Conservation (phyloP, 805 yeast genomes). For the Ogataea parapolymorpha region DNA sequence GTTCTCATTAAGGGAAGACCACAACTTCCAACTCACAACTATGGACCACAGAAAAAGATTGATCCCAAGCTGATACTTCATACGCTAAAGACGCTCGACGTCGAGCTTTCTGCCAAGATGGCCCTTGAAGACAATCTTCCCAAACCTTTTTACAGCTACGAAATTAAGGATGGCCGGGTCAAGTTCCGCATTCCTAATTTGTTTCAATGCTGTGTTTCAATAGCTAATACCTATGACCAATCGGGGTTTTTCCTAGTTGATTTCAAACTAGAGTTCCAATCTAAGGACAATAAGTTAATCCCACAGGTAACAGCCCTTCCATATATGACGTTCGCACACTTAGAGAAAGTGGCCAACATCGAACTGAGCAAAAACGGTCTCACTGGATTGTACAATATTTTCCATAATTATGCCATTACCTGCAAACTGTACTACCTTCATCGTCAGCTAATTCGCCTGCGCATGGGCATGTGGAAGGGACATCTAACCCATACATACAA, state of each 20-base stretch:
- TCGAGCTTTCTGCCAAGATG: constrained; percentile 68
- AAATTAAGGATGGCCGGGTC: constrained; percentile 73
- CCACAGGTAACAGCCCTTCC: constrained; percentile 31
- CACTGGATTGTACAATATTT: constrained; percentile 49
- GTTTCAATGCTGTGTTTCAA: constrained; percentile 75
- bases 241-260: constrained; percentile 78
- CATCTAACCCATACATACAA: constrained; percentile 56
- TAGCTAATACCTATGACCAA: constrained; percentile 52
- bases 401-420: constrained; percentile 59
- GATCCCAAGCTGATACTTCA: constrained; percentile 54
- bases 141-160: constrained; percentile 55
- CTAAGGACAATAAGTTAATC: constrained; percentile 33
- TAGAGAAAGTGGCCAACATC: constrained; percentile 57
- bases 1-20: constrained; percentile 80
- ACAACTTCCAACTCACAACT: constrained; percentile 60
- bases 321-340: constrained; percentile 33
- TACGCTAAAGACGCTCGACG: constrained; percentile 66
- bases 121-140: constrained; percentile 70
- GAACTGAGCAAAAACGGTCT: constrained; percentile 46
- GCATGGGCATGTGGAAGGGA: constrained; percentile 54
- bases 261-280: constrained; percentile 60
- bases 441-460: constrained; percentile 50
- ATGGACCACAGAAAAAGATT: constrained; percentile 47
- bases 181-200: constrained; percentile 59
- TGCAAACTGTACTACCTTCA: constrained; percentile 62